Conservation (phyloP, 371 early-diverging fungal species). For the Mucor sp. region DNA sequence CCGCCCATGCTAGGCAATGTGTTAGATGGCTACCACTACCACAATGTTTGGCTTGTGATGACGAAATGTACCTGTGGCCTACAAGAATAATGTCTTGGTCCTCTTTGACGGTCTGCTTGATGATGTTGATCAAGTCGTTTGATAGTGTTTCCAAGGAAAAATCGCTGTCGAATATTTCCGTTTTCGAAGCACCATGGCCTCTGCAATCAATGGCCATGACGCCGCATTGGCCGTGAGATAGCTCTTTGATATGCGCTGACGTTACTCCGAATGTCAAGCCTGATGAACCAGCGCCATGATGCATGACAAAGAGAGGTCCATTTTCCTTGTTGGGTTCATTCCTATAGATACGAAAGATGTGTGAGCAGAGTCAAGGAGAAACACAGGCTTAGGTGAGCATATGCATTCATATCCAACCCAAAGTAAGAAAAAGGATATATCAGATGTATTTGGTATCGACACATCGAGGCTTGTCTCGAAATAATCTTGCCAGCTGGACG, state of each 20-base stretch:
- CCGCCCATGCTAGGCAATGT: conserved; percentile 82
- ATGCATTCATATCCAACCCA: neutral
- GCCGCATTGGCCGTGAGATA: conserved; percentile 46
- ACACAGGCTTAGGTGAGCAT: neutral
- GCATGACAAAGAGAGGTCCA: conserved; percentile 78
- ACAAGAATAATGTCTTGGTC: conserved; percentile 68
- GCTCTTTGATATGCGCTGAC: conserved; percentile 50
- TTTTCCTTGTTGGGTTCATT: conserved; percentile 22
- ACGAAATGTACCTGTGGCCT: conserved; percentile 71
- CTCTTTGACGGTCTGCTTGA: conserved; percentile 36
- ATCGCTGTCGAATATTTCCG: conserved; percentile 53
- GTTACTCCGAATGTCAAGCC: conserved; percentile 78
- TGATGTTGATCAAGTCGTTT: conserved; percentile 58
- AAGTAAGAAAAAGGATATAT: conserved; percentile 39
- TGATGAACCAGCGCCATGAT: conserved; percentile 91
- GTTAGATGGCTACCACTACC: neutral
- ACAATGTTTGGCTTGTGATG: neutral
- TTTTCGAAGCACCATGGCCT: conserved; percentile 77
- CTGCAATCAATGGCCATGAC: conserved; percentile 77
- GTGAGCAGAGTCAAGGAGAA: conserved; percentile 10
- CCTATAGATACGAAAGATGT: conserved; percentile 42
- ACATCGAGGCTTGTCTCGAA: conserved; percentile 38
- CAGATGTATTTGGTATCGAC: conserved; percentile 23
- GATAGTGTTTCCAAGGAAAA: conserved; percentile 61
- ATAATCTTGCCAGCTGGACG: conserved; percentile 39